Evolutionary conservation across 2,329 filamentous ascomycete genomes (phyloP), one percentile per base, ranked within the genome.

Genomic region (Ophiosphaerella korrae): DNA sequence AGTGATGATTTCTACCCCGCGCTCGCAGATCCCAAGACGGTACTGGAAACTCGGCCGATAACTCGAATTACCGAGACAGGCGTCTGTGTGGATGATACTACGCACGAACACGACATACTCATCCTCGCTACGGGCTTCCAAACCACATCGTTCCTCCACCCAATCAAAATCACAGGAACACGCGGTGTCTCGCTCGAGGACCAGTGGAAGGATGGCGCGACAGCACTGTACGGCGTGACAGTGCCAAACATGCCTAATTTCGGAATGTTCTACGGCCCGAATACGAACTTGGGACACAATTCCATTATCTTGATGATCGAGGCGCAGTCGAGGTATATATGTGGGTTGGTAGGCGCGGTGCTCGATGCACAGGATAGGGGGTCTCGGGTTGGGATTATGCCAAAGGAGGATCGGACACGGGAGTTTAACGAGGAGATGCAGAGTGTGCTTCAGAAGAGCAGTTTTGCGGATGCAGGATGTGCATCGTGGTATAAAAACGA

Each of bases 271-370:
- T 84, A 84, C 64, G 83, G 82, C 0, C 82, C 81, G 3, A 85
- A 84, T 64, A 84, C 80, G 2, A 74, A 74, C 14, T 71, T 80
- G 47, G 82, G 80, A 0, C 80, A 83, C 63, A 84, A 82, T 53
- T 78, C 75, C 46, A 84, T 85, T 58, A 81, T 85, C 55, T 72
- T 84, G n/a, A 85, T 84, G 82, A 83, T 85, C 53, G 83, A 85
- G 61, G 77, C 82, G 2, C 82, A 85, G 58, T 76, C 74, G 3
- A 75, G 78, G 2, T 85, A 84, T 60, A 76, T 85, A 49, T 81
- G 78, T 51, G 73, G 72, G 0, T 57, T 85, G 32, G 77, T 85
- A 40, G 61, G 63, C 0, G 74, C 78, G 6, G 75, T 86, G 1
- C 73, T 84, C 1, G 66, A 72, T 7, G 80, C 81, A 0, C 69